Percentiles rank a stretch among this genome's conserved stretches.
These are phyloP conservation scores for Gnomoniopsis smithogilvyi DNA, from an alignment of 2,329 filamentous ascomycete genomes.

Conservation along the genomic window DNA sequence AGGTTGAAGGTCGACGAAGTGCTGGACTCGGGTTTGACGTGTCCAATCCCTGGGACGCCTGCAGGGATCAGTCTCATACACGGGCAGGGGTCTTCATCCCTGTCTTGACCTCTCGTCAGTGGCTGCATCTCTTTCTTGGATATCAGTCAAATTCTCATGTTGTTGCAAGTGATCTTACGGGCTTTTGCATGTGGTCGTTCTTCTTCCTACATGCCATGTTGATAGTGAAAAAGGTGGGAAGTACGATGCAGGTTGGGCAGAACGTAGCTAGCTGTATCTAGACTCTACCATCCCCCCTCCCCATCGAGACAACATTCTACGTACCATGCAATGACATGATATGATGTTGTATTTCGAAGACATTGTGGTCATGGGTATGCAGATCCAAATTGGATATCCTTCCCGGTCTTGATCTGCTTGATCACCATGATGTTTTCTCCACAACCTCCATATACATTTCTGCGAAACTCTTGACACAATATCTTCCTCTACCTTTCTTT, in stretches of 20 bases:
- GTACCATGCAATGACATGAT: too few relatives aligned
- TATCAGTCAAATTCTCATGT: too few relatives aligned
- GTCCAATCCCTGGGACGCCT: constrained; percentile 6
- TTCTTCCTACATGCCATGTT: too few relatives aligned
- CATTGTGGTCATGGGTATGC: not conserved
- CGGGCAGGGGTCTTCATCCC: not conserved
- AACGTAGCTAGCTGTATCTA: not conserved
- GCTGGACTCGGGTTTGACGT: constrained; percentile 2
- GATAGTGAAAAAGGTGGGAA: too few relatives aligned
- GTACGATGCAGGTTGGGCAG: too few relatives aligned
- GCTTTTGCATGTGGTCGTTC: too few relatives aligned
- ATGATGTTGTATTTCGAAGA: too few relatives aligned
- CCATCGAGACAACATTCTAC: not conserved
- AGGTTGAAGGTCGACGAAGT: not conserved
- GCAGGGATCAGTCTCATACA: not conserved
- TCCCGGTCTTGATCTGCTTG: not conserved
- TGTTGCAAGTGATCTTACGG: too few relatives aligned
- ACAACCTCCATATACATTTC: not conserved
- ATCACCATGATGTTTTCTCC: not conserved
- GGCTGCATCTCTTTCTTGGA: not conserved
- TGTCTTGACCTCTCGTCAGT: not conserved
- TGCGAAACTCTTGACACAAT: not conserved
- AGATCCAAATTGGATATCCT: not conserved
- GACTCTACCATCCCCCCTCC: too few relatives aligned
- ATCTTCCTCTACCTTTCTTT: not conserved